These are phyloP conservation scores for Talaromyces sp. DNA, from an alignment of 2,329 filamentous ascomycete genomes.

Conservation along the genomic window DNA sequence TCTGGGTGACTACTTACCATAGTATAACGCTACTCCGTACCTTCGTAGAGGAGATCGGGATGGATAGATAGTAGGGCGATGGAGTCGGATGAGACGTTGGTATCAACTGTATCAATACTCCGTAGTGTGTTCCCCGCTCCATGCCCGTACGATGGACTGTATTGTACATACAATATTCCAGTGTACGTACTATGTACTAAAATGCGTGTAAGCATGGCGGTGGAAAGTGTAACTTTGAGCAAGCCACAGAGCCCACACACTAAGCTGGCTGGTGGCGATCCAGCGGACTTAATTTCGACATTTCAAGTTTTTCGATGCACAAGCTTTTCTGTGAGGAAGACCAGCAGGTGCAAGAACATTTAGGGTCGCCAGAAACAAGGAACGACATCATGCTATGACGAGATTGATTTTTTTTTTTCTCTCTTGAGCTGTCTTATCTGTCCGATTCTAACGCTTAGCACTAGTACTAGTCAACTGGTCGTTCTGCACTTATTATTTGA, in stretches of 20 bases:
- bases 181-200: neutral
- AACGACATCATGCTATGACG: neutral
- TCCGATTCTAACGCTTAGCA: neutral
- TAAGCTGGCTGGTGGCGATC: neutral
- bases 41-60: neutral
- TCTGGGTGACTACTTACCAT: neutral
- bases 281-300: neutral
- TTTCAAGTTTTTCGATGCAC: neutral
- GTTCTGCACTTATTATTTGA: neutral
- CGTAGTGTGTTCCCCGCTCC: neutral
- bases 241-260: slow-evolving; percentile 3
- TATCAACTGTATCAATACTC: neutral
- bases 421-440: neutral
- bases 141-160: neutral
- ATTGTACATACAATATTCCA: neutral
- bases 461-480: too few relatives aligned
- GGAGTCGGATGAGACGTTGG: neutral
- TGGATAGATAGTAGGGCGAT: neutral
- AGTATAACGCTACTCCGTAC: too few relatives aligned
- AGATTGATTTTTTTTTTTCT: neutral
- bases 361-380: neutral
- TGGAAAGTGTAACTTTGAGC: neutral
- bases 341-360: neutral
- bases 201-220: neutral
- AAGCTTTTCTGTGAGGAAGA: neutral